A percentile compares a stretch with the other conserved stretches of the same genome.
Conservation (phyloP, 2,329 filamentous ascomycete species). For the Bipolaris cookei region DNA sequence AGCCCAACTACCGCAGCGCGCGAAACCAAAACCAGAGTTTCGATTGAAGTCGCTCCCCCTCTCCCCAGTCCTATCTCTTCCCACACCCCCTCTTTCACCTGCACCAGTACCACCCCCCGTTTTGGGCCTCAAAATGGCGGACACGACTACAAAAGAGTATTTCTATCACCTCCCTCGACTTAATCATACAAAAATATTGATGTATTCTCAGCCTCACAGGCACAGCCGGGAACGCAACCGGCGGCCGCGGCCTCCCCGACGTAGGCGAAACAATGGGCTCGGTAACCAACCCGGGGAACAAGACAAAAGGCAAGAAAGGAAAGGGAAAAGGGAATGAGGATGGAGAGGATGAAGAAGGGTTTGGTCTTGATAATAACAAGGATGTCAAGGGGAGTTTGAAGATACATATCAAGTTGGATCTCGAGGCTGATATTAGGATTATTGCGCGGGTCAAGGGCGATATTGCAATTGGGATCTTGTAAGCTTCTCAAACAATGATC, state of each 20-base stretch:
- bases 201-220: constrained; percentile 1
- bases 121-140: constrained; percentile 13
- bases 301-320: constrained; percentile 1
- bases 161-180: background rate
- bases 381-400: constrained; percentile 36
- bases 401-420: constrained; percentile 32
- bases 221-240: constrained; percentile 15
- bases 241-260: constrained; percentile 14
- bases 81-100: constrained; percentile 7
- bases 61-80: constrained; percentile 1
- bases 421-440: constrained; percentile 31
- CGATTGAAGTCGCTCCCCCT: constrained; percentile 5
- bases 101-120: constrained; percentile 1
- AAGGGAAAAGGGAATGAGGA: constrained; percentile 5
- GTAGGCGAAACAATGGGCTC: constrained; percentile 18
- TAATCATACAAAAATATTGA: constrained; percentile 1
- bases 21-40: constrained; percentile 13
- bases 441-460: constrained; percentile 31
- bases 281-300: constrained; percentile 4
- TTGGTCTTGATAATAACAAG: constrained; percentile 27
- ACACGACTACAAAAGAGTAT: constrained; percentile 17
- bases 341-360: constrained; percentile 21
- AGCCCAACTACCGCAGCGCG: constrained; percentile 13
- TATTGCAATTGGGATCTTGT: constrained; percentile 32
- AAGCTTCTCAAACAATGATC: background rate